Base-by-base conservation (phyloP, 768 basidiomycete species). In the Tulasnella sp. region DNA sequence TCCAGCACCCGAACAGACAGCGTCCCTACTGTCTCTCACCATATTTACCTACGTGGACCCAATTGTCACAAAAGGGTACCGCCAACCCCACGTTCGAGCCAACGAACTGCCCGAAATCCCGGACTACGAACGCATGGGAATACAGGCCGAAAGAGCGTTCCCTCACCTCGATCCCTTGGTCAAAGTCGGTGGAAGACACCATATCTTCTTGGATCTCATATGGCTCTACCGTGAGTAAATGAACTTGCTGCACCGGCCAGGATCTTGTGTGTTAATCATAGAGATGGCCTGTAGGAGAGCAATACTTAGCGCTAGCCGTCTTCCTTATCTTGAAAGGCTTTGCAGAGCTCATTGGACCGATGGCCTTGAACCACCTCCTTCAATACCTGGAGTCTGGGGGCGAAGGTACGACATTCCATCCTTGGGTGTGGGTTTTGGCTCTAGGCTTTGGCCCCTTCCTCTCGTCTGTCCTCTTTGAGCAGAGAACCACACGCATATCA, bases 371-470 rank as follows among this genome's bases (percentile, higher is more conserved):
- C 53, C 45, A 66, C 52, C 56, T 72, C 31, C 52, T 63, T 45
- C 67, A 78, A 38, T 81, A 85, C 65, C 69, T 87, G 15, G 83
- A 85, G 69, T 74, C 68, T 2, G 69, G 72, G 11, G 80, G 80
- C 2, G 65, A 74, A 59, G 73, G 68, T 22, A 73, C 81, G 0
- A 64, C 69, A 4, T 68, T 83, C 29, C 75, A 76, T 34, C 85
- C 85, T 1, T 85, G 84, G 76, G 60, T 62, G 1, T 76, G 3
- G 80, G 79, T 10, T 78, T 80, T 10, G 66, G 49, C 25, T 2
- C 60, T 73, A 3, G 70, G 71, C 62, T 7, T 71, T 19, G 53
- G 46, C 4, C 70, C 70, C 0, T 59, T 65, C 19, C 25, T 69
- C 9, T 63, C 64, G 4, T 68, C 72, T n/a, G 53, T 84, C 8